These are phyloP conservation scores for Hanseniaspora singularis DNA, from an alignment of 805 yeast genomes.

Conservation along the genomic window DNA sequence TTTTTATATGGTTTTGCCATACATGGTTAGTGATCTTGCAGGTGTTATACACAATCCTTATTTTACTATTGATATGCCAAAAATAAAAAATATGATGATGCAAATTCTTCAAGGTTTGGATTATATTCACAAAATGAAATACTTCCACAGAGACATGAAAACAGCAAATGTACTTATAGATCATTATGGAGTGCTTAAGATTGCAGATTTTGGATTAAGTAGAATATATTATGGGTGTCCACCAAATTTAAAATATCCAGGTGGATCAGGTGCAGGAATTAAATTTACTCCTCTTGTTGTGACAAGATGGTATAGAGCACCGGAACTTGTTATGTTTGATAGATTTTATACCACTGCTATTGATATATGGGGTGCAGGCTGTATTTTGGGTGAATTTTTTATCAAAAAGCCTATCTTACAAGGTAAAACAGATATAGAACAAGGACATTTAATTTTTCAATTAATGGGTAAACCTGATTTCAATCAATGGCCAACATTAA, in stretches of 20 bases:
- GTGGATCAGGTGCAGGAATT: conserved; percentile 34
- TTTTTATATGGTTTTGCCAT: conserved; percentile 83
- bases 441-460: conserved; percentile 67
- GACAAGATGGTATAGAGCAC: conserved; percentile 96
- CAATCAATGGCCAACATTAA: conserved; percentile 49
- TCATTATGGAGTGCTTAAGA: conserved; percentile 61
- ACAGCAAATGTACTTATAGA: conserved; percentile 89
- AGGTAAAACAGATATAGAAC: conserved; percentile 79
- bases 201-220: conserved; percentile 95
- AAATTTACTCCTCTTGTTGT: conserved; percentile 65
- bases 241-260: conserved; percentile 39
- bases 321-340: conserved; percentile 81
- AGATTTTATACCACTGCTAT: conserved; percentile 82
- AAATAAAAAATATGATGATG: conserved; percentile 68
- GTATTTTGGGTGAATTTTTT: conserved; percentile 87
- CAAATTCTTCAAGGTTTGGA: conserved; percentile 74
- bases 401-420: conserved; percentile 69
- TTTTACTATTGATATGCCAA: conserved; percentile 46
- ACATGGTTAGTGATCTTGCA: conserved; percentile 82
- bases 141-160: conserved; percentile 81
- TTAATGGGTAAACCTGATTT: conserved; percentile 69
- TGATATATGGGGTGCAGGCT: conserved; percentile 96
- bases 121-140: conserved; percentile 50
- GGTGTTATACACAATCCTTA: conserved; percentile 77
- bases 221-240: conserved; percentile 52